Conservation (phyloP, 345 rosid genomes). For the Citrus medica region DNA sequence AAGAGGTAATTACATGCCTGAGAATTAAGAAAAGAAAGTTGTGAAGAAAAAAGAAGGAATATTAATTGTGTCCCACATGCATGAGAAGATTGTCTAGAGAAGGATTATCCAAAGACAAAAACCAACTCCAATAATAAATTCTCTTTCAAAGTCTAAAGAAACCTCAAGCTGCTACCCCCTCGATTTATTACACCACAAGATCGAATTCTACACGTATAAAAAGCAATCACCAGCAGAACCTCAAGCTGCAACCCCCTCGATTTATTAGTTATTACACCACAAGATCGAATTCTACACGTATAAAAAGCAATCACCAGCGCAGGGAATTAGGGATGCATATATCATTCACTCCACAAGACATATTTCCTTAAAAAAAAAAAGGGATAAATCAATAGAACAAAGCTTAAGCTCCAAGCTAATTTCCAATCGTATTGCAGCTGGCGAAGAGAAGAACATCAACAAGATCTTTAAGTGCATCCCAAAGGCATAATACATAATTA, state of each 20-base stretch:
- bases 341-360: background rate
- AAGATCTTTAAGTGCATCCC: constrained; percentile 40
- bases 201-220: background rate
- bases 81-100: background rate
- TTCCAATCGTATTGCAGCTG: constrained; percentile 52
- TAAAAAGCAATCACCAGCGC: background rate
- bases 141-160: constrained; percentile 1
- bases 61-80: background rate
- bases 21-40: background rate
- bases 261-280: too few species aligned
- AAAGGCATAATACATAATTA: constrained; percentile 24
- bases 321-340: background rate
- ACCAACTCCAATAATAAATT: constrained; percentile 9
- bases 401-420: constrained; percentile 24
- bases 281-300: background rate
- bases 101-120: constrained; percentile 1
- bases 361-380: background rate
- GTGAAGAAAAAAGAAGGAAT: background rate
- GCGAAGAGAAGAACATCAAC: constrained; percentile 22
- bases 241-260: background rate
- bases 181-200: too few species aligned
- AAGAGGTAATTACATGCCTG: too few species aligned
- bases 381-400: background rate
- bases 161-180: background rate
- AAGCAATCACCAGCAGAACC: too few species aligned